Percentiles rank a stretch among this genome's conserved stretches.
phyloP scores from a whole-genome alignment of 805 yeast genomes.

The Saccharomycopsis sp. region DNA sequence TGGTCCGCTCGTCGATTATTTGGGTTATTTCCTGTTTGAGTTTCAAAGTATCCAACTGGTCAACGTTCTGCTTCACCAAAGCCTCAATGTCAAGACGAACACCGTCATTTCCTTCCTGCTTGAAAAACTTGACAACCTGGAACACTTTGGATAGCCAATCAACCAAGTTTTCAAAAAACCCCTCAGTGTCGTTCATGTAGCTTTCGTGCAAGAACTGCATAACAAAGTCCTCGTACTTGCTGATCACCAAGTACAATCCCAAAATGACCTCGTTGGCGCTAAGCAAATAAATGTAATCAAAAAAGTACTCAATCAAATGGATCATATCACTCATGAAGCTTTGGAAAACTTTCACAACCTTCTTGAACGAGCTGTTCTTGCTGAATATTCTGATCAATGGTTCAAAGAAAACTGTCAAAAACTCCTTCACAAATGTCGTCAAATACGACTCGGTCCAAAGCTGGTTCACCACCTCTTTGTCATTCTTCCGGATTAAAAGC shows the following conservation, averaged over 20 bases:
- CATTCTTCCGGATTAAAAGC: constrained; percentile 38
- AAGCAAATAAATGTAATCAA: constrained; percentile 40
- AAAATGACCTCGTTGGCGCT: constrained; percentile 58
- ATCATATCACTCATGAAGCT: constrained; percentile 61
- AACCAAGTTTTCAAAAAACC: constrained; percentile 62
- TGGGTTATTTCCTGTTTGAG: constrained; percentile 33
- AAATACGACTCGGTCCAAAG: constrained; percentile 82
- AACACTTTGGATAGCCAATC: constrained; percentile 67
- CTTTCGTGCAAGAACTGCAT: constrained; percentile 73
- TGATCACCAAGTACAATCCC: constrained; percentile 53
- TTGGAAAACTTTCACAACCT: constrained; percentile 56
- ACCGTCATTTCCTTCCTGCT: constrained; percentile 20
- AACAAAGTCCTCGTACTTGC: constrained; percentile 61
- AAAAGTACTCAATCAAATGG: constrained; percentile 40
- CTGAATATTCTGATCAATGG: constrained; percentile 58
- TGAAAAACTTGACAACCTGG: constrained; percentile 54
- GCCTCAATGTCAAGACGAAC: constrained; percentile 10
- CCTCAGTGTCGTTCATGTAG: constrained; percentile 66
- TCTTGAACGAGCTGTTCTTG: constrained; percentile 54
- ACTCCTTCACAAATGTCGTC: constrained; percentile 62
- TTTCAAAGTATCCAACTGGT: constrained; percentile 25
- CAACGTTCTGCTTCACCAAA: constrained; percentile 14
- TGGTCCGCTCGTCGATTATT: constrained; percentile 32
- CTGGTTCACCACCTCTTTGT: constrained; percentile 64
- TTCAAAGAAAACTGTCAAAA: constrained; percentile 63